These are phyloP conservation scores for Scenedesmus sp. DNA, from an alignment of 163 green algal genomes.

Conservation along the genomic window DNA sequence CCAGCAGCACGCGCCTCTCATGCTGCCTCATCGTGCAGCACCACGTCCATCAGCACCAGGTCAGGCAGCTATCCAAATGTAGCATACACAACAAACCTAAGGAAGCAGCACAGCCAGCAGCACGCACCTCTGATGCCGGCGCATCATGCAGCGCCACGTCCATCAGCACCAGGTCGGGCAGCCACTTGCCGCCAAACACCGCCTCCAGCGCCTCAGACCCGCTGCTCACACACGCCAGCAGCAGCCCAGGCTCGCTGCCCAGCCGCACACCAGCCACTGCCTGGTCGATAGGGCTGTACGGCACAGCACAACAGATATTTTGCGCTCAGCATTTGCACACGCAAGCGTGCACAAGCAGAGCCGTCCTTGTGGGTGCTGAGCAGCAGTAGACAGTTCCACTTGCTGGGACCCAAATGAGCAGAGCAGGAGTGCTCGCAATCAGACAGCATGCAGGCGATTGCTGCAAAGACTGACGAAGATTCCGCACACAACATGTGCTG, in stretches of 20 bases:
- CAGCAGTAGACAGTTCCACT: neutral
- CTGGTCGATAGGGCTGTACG: conserved; percentile 24
- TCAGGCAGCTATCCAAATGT: neutral
- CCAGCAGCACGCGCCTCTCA: neutral
- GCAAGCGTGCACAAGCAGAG: neutral
- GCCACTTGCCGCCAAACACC: neutral
- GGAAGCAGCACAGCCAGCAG: no score
- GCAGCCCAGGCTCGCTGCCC: neutral
- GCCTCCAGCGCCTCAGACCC: conserved; percentile 13
- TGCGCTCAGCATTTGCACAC: no score
- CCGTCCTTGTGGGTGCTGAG: no score
- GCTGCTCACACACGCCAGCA: neutral
- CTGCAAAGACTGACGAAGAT: neutral
- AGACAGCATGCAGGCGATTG: no score
- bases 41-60: conserved; percentile 25
- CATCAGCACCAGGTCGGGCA: conserved; percentile 49
- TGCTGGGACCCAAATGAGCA: no score
- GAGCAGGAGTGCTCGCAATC: no score
- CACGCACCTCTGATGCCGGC: conserved; percentile 6
- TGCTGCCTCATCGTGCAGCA: conserved; percentile 17
- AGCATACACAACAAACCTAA: no score
- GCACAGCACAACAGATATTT: neutral
- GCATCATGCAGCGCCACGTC: conserved; percentile 44
- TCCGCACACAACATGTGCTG: neutral
- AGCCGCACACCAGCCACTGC: conserved; percentile 17